These are phyloP conservation scores for Prototheca stagnorum DNA, from an alignment of 163 green algal genomes.

Conservation along the genomic window DNA sequence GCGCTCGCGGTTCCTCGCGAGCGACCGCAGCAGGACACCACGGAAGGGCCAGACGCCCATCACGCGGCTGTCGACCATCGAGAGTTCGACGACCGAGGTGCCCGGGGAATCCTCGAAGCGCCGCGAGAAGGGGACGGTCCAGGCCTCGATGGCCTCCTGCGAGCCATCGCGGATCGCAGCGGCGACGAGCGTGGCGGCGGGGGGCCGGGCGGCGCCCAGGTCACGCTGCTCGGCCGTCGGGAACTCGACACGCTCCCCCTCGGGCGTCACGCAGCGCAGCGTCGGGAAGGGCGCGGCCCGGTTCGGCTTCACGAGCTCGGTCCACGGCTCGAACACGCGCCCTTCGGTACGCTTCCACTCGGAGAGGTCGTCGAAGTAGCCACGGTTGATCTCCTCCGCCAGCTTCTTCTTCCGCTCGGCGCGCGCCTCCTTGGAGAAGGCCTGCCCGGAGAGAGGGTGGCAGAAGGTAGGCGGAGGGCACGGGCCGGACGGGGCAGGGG, in stretches of 20 bases:
- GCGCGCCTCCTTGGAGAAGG: too few relatives aligned
- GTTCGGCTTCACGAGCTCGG: neutral
- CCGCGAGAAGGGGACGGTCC: neutral
- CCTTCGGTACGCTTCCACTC: constrained; percentile 29
- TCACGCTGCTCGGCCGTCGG: neutral
- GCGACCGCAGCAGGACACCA: neutral
- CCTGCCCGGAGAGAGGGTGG: too few relatives aligned
- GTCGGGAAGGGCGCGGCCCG: constrained; percentile 7
- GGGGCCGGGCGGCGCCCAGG: too few relatives aligned
- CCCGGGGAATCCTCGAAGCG: neutral
- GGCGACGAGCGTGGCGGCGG: constrained; percentile 20
- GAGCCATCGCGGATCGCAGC: constrained; percentile 27
- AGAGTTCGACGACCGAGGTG: neutral
- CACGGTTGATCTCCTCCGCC: constrained; percentile 37
- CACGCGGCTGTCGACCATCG: constrained; percentile 15
- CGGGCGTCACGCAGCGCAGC: neutral
- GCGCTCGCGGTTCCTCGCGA: neutral
- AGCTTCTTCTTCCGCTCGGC: too few relatives aligned
- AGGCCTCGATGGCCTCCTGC: neutral
- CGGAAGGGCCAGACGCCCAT: constrained; percentile 28
- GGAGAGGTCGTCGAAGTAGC: constrained; percentile 47
- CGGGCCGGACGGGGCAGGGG: neutral
- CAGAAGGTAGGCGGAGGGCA: neutral
- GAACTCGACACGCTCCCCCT: constrained; percentile 3
- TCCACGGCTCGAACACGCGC: constrained; percentile 26